Conservation (phyloP, 2,329 filamentous ascomycete genomes). For the Aspergillus uvarum region DNA sequence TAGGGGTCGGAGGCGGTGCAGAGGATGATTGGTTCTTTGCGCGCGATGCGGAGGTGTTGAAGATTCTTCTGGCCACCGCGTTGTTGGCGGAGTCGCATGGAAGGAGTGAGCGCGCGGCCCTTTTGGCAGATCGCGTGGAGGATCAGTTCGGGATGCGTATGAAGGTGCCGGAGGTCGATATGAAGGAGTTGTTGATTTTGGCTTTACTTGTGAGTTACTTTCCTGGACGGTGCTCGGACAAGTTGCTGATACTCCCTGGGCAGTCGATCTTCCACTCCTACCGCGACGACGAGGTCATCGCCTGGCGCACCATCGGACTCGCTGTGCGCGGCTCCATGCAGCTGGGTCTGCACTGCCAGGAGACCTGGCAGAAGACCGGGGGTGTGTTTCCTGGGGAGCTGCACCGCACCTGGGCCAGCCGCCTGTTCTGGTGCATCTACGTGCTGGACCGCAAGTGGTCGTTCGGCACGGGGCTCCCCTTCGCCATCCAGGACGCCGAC, state of each 20-base stretch:
- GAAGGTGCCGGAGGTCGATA: slow-evolving; percentile 39
- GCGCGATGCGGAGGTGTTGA: slow-evolving; percentile 66
- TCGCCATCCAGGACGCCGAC: slow-evolving; percentile 50
- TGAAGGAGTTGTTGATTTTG: slow-evolving; percentile 39
- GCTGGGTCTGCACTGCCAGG: slow-evolving; percentile 50
- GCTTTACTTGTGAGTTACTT: slow-evolving; percentile 27
- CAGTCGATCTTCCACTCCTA: slow-evolving; percentile 43
- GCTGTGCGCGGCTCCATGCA: slow-evolving; percentile 50
- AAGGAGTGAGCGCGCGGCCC: slow-evolving; percentile 59
- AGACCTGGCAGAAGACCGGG: slow-evolving; percentile 40
- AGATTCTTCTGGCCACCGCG: slow-evolving; percentile 75
- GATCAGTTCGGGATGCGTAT: slow-evolving; percentile 34
- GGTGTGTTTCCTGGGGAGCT: slow-evolving; percentile 40
- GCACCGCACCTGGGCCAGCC: slow-evolving; percentile 35
- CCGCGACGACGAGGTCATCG: slow-evolving; percentile 51
- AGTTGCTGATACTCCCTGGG: neutral
- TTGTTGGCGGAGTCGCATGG: slow-evolving; percentile 74
- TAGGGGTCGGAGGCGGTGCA: neutral
- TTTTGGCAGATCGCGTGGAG: slow-evolving; percentile 36
- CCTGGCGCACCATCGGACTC: slow-evolving; percentile 51
- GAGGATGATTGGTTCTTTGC: slow-evolving; percentile 39
- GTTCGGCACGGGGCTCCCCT: slow-evolving; percentile 53
- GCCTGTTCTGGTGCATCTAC: slow-evolving; percentile 54
- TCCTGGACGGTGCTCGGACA: neutral
- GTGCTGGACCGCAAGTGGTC: slow-evolving; percentile 55